Percentiles rank a stretch among this genome's conserved stretches.
These are phyloP conservation scores for Aspergillus pseudonomiae DNA, from an alignment of 2,329 filamentous ascomycete genomes.

Conservation along the genomic window DNA sequence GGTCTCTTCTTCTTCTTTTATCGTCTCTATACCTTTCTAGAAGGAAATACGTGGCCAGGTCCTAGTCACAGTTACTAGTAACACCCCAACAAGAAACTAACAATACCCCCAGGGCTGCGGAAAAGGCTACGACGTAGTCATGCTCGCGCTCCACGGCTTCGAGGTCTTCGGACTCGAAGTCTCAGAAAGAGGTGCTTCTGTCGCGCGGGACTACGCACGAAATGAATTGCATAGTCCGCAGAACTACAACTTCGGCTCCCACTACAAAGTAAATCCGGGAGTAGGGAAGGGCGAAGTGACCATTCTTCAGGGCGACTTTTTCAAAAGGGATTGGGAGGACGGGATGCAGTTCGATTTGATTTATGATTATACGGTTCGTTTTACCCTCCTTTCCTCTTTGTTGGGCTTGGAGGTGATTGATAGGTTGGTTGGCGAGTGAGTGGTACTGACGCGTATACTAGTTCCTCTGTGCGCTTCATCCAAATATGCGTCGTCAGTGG, in stretches of 20 bases:
- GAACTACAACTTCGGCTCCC: conserved; percentile 23
- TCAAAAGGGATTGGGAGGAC: conserved; percentile 15
- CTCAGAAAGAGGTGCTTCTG: conserved; percentile 25
- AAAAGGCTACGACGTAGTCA: conserved; percentile 35
- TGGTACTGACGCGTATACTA: conserved; percentile 29
- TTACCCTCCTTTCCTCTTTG: neutral
- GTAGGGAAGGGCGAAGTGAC: conserved; percentile 51
- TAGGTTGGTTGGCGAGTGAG: neutral
- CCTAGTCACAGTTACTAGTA: neutral
- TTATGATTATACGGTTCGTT: conserved; percentile 55
- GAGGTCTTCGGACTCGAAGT: conserved; percentile 31
- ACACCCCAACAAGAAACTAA: neutral
- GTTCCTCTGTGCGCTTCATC: conserved; percentile 66
- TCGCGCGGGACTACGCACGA: conserved; percentile 25
- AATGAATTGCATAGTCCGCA: conserved; percentile 21
- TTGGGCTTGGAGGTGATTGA: too few species aligned
- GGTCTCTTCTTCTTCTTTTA: neutral
- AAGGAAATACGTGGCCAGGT: neutral
- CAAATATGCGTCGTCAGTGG: conserved; percentile 57
- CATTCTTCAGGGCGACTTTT: conserved; percentile 61
- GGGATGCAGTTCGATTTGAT: conserved; percentile 19
- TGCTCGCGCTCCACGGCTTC: conserved; percentile 35
- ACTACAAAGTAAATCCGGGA: neutral
- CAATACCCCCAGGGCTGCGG: conserved; percentile 28
- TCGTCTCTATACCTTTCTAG: neutral